phyloP scores from a whole-genome alignment of 2,329 filamentous ascomycete species.

The Ophiostoma montium region DNA sequence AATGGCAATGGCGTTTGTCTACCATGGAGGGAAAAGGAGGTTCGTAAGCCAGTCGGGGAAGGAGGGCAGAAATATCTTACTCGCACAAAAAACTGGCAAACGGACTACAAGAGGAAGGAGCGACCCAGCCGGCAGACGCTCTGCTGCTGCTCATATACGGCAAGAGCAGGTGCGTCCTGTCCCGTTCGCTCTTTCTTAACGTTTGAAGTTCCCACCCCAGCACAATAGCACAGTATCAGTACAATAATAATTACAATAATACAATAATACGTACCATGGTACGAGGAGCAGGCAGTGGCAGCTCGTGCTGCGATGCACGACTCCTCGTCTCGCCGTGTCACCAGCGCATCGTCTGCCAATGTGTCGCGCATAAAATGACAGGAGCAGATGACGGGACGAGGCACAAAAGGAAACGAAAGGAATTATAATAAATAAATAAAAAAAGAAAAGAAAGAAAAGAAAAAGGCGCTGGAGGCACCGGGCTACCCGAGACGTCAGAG shows the following conservation, averaged over 20 bases:
- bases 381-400: not conserved
- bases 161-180: not conserved
- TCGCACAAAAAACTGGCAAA: not conserved
- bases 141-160: not conserved
- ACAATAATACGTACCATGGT: too few relatives aligned
- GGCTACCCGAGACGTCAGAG: conserved; percentile 1
- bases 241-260: too few relatives aligned
- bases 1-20: not conserved
- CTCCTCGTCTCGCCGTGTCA: too few relatives aligned
- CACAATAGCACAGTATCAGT: too few relatives aligned
- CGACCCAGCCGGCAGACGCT: not conserved
- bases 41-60: not conserved
- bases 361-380: not conserved
- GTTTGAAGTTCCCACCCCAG: not conserved
- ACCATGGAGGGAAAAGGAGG: not conserved
- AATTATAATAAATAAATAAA: too few relatives aligned
- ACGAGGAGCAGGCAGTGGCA: too few relatives aligned
- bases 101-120: not conserved
- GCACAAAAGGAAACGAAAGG: too few relatives aligned
- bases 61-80: too few relatives aligned
- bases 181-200: not conserved
- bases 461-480: not conserved
- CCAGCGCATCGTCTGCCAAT: too few relatives aligned
- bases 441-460: too few relatives aligned
- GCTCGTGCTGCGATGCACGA: too few relatives aligned